Evolutionary conservation across 257 asterid species (phyloP).

Genomic region (Solanum verrucosum): DNA sequence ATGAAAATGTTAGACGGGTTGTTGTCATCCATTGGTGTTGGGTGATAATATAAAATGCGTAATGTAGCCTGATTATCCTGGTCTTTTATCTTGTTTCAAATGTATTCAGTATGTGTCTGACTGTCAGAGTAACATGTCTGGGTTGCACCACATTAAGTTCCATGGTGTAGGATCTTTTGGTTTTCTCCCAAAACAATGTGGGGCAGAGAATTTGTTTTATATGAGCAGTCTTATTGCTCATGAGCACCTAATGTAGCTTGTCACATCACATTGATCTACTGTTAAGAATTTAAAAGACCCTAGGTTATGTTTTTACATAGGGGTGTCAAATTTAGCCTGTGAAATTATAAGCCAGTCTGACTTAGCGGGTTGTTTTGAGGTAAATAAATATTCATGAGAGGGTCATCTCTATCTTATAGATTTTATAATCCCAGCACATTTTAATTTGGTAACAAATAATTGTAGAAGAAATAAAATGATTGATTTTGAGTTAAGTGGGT

Average conservation of each 20-base stretch:
- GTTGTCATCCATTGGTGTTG: constrained; percentile 18
- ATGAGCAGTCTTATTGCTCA: not conserved
- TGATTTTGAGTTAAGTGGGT: not conserved
- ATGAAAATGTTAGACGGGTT: constrained; percentile 19
- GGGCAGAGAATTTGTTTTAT: not conserved
- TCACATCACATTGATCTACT: not conserved
- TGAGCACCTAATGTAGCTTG: not conserved
- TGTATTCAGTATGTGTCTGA: not conserved
- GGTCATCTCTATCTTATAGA: not conserved
- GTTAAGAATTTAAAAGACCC: not conserved
- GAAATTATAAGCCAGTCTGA: not conserved
- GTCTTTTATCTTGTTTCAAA: not conserved
- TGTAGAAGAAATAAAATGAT: not conserved
- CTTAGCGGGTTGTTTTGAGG: not conserved
- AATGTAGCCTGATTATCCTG: not conserved
- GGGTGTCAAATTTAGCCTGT: not conserved
- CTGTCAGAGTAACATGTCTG: not conserved
- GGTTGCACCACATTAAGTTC: not conserved
- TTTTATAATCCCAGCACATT: not conserved
- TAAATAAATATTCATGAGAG: not conserved
- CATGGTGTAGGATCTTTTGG: not conserved
- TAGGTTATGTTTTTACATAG: not conserved
- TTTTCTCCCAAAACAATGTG: not conserved
- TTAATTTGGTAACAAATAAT: not conserved
- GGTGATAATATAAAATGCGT: not conserved